These are phyloP conservation scores for Phytophthora tentaculata DNA, from an alignment of 352 stramenopile species.

Conservation along the genomic window DNA sequence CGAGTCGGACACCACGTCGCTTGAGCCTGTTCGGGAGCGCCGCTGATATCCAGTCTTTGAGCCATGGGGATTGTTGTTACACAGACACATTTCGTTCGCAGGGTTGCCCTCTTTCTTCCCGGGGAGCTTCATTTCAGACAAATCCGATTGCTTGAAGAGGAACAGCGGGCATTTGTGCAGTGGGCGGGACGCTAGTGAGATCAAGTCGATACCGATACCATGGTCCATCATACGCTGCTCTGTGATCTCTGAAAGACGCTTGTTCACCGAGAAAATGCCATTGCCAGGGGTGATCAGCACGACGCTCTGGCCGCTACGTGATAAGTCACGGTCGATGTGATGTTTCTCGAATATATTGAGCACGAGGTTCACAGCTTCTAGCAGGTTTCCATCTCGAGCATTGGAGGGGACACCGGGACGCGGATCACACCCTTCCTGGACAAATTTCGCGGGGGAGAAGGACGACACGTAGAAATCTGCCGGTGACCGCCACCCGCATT, in stretches of 20 bases:
- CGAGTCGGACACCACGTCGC: constrained; percentile 48
- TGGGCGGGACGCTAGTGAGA: constrained; percentile 94
- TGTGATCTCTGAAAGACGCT: constrained; percentile 95
- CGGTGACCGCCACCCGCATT: constrained; percentile 70
- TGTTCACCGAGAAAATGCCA: constrained; percentile 97
- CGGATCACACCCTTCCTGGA: constrained; percentile 19
- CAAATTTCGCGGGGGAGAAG: constrained; percentile 25
- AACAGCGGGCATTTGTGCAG: constrained; percentile 98
- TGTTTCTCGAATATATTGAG: constrained; percentile 99
- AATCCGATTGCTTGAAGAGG: constrained; percentile 91
- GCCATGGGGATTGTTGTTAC: constrained; percentile 41
- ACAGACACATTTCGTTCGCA: constrained; percentile 53
- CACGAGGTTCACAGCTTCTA: constrained; percentile 98
- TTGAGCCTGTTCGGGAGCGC: constrained; percentile 50
- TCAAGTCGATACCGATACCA: constrained; percentile 98
- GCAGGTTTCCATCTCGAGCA: constrained; percentile 92
- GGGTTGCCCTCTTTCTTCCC: constrained; percentile 46
- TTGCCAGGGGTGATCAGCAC: constrained; percentile 95
- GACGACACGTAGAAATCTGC: constrained; percentile 48
- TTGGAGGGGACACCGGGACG: constrained; percentile 65
- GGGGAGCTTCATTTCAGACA: constrained; percentile 66
- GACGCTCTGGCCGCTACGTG: constrained; percentile 95
- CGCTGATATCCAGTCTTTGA: constrained; percentile 44
- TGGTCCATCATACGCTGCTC: constrained; percentile 99
- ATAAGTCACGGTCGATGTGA: constrained; percentile 97